These are phyloP conservation scores for Mycena rebaudengoi DNA, from an alignment of 768 basidiomycete species.

Conservation along the genomic window DNA sequence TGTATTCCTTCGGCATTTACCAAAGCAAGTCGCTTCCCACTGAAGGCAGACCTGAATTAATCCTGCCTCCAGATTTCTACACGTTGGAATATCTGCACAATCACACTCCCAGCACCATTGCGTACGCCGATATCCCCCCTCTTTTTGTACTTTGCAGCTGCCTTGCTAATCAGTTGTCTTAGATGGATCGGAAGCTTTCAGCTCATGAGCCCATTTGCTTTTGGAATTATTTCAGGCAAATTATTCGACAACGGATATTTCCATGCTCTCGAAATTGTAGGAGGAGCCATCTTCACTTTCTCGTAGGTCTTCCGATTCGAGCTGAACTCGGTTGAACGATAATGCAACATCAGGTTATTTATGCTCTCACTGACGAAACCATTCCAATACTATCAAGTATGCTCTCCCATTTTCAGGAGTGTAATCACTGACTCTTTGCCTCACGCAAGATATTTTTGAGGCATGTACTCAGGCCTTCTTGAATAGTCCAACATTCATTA, in stretches of 20 bases:
- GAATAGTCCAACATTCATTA: not conserved
- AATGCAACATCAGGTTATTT: slow-evolving; percentile 43
- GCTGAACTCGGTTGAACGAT: not conserved
- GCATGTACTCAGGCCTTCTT: slow-evolving; percentile 10
- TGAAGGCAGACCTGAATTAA: not conserved
- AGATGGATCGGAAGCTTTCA: slow-evolving; percentile 35
- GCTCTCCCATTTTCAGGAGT: not conserved
- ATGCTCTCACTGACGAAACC: slow-evolving; percentile 48
- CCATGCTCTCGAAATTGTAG: slow-evolving; percentile 15
- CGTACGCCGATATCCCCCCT: no score
- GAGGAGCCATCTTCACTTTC: slow-evolving; percentile 26
- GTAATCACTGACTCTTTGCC: not conserved
- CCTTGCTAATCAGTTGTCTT: no score
- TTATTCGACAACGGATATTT: slow-evolving; percentile 32
- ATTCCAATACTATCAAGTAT: slow-evolving; percentile 42
- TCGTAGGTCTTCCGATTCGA: slow-evolving; percentile 14
- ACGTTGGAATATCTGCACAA: slow-evolving; percentile 7
- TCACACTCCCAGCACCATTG: slow-evolving; percentile 15
- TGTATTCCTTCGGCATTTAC: slow-evolving; percentile 13
- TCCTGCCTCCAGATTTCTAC: slow-evolving; percentile 1
- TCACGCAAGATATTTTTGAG: slow-evolving; percentile 2
- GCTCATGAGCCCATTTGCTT: slow-evolving; percentile 29
- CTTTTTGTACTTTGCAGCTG: not conserved
- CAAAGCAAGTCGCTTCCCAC: not conserved
- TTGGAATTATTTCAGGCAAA: slow-evolving; percentile 30